Evolutionary conservation across 441 rosid species (phyloP).

Genomic region (Brassica balearica): DNA sequence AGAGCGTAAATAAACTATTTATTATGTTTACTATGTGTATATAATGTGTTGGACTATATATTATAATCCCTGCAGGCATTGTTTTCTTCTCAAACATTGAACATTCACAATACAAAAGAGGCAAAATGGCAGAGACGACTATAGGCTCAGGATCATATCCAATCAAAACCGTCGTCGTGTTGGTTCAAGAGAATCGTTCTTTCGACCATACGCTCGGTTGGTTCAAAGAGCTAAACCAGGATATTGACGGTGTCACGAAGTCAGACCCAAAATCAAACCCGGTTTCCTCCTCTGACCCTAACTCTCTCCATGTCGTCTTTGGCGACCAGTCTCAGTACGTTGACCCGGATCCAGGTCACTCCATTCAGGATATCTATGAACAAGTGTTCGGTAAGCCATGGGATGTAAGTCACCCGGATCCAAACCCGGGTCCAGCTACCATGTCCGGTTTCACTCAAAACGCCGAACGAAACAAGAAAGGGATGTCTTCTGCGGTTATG

Average conservation of each 20-base stretch:
- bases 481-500: conserved; percentile 78
- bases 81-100: conserved; percentile 19
- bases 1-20: too few relatives aligned
- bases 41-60: too few relatives aligned
- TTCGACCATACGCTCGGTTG: conserved; percentile 90
- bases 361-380: conserved; percentile 87
- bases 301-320: conserved; percentile 51
- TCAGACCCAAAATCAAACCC: conserved; percentile 66
- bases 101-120: conserved; percentile 7
- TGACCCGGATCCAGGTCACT: conserved; percentile 89
- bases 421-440: conserved; percentile 50
- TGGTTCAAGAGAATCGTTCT: conserved; percentile 91
- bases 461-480: conserved; percentile 60
- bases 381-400: conserved; percentile 79
- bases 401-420: conserved; percentile 45
- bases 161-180: conserved; percentile 78
- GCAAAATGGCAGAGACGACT: conserved; percentile 37
- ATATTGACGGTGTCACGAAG: conserved; percentile 75
- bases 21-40: too few relatives aligned
- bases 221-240: conserved; percentile 71
- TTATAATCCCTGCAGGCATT: too few relatives aligned
- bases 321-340: conserved; percentile 62
- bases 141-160: conserved; percentile 47
- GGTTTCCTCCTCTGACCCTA: conserved; percentile 55
- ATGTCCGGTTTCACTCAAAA: conserved; percentile 89